phyloP scores from a whole-genome alignment of 352 stramenopile genomes.

The Blastocystis sp. region DNA sequence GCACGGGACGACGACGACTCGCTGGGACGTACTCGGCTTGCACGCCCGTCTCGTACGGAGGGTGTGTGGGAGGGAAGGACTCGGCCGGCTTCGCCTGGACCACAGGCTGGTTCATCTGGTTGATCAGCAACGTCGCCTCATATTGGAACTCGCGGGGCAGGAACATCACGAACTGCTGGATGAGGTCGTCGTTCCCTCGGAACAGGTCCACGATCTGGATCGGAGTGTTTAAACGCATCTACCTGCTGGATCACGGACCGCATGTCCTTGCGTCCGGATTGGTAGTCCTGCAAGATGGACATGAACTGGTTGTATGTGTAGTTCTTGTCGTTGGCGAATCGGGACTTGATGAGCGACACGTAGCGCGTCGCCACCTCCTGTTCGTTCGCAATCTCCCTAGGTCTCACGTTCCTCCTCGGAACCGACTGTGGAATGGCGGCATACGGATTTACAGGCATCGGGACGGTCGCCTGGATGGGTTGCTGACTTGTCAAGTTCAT shows the following conservation, averaged over 20 bases:
- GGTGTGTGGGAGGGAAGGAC: constrained; percentile 40
- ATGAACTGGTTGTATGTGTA: constrained; percentile 78
- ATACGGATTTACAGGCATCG: not conserved
- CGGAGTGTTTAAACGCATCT: not conserved
- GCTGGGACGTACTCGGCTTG: not conserved
- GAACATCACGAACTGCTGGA: constrained; percentile 99
- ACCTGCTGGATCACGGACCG: constrained; percentile 76
- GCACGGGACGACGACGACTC: not conserved
- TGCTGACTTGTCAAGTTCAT: constrained; percentile 14
- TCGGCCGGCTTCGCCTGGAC: constrained; percentile 60
- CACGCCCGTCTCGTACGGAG: constrained; percentile 63
- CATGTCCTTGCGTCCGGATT: constrained; percentile 95
- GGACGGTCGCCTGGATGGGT: not conserved
- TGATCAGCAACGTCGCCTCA: constrained; percentile 67
- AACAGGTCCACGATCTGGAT: constrained; percentile 94
- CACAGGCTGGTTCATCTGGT: constrained; percentile 62
- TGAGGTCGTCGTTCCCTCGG: constrained; percentile 90
- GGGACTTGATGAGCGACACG: constrained; percentile 88
- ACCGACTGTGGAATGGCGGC: not conserved
- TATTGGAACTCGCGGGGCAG: constrained; percentile 74
- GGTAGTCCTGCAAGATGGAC: constrained; percentile 98
- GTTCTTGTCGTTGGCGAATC: constrained; percentile 79
- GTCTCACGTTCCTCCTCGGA: not conserved
- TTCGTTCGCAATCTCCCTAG: not conserved
- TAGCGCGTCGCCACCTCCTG: constrained; percentile 3